Evolutionary conservation across 2,329 filamentous ascomycete species (phyloP), one percentile per base, ranked within the genome.

Genomic region (Nemania abortiva): DNA sequence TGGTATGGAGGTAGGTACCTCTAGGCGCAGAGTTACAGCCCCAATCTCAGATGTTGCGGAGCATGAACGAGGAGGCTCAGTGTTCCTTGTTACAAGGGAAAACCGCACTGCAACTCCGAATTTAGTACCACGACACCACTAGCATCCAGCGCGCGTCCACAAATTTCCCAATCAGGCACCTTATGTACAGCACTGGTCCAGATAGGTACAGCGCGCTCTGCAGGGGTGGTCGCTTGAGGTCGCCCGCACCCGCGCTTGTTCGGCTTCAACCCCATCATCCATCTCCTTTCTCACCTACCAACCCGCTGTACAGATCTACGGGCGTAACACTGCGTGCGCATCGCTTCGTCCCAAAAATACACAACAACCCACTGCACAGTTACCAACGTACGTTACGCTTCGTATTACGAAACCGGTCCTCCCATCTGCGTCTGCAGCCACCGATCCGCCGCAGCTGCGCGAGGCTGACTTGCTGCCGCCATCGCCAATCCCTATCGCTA

Each of bases 401-500:
- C 69, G 63, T 71, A 57, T 56, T 63, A 60, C 69, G 61, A 71
- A 63, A 60, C 56, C 61, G 2, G 65, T 27, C 54, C 39, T 54
- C 56, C 52, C 64, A 57, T 63, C 66, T 59, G 57, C 63, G 22
- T 63, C 66, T 69, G 69, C 69, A 69, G 66, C 69, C 66, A 70
- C 69, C 66, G 64, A 71, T 71, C 69, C 66, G 63, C 59, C 64
- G 65, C 57, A 45, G 55, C 55, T 67, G 69, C 69, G 65, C 69
- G 47, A 71, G 69, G 69, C 69, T 71, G 69, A 70, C 69, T 66
- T 63, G 56, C 68, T 65, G 66, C 63, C 63, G 63, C 63, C 63
- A 61, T 70, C 60, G 59, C 61, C 64, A 67, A 65, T 65, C 66
- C 69, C 64, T n/a, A 54, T 80, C 79, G 78, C 76, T 76, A 49